phyloP scores from a whole-genome alignment of 306 rosid genomes.

The Casuarina equisetifolia region DNA sequence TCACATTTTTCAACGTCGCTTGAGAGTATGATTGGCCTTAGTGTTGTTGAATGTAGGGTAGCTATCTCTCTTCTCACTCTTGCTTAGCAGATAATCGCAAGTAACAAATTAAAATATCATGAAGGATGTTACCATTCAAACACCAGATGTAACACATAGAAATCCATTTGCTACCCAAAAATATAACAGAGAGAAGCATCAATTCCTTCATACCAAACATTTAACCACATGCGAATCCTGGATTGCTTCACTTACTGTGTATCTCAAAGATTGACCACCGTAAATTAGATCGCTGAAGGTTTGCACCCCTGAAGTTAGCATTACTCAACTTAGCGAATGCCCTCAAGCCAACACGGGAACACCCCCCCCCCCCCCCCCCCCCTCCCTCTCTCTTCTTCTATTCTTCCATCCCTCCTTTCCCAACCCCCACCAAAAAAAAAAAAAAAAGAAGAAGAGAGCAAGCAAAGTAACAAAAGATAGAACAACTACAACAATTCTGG shows the following conservation, averaged over 20 bases:
- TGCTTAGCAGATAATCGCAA: neutral
- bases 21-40: neutral
- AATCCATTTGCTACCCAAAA: neutral
- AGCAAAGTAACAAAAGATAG: too few relatives aligned
- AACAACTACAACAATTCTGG: slow-evolving; percentile 1
- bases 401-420: too few relatives aligned
- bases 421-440: neutral
- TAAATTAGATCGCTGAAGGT: slow-evolving; percentile 88
- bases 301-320: slow-evolving; percentile 79
- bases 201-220: neutral
- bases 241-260: slow-evolving; percentile 53
- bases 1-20: neutral
- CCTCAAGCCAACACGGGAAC: too few relatives aligned
- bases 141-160: neutral
- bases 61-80: neutral
- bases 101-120: neutral
- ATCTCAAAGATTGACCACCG: slow-evolving; percentile 74
- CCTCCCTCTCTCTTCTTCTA: too few relatives aligned
- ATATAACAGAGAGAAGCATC: neutral
- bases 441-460: too few relatives aligned
- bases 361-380: too few relatives aligned
- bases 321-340: slow-evolving; percentile 60
- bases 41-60: neutral
- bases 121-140: neutral
- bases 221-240: neutral